Conservation (phyloP, 2,329 filamentous ascomycete genomes). For the Sporothrix schenckii region DNA sequence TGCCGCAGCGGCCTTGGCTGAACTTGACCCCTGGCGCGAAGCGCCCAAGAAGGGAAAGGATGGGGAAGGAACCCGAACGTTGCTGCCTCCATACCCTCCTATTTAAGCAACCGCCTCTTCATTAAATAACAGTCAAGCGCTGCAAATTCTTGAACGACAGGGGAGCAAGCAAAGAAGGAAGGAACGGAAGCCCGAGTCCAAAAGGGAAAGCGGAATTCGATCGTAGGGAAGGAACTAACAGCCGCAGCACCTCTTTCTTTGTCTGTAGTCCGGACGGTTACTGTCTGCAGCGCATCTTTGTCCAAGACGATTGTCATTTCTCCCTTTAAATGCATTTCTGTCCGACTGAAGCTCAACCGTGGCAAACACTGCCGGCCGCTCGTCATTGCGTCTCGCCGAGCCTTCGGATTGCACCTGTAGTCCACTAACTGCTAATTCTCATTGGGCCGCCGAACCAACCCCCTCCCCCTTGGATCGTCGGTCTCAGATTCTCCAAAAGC, state of each 20-base stretch:
- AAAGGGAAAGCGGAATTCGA: not conserved
- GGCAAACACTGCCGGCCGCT: not conserved
- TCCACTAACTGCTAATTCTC: not conserved
- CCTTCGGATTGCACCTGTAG: constrained; percentile 25
- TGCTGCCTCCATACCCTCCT: constrained; percentile 18
- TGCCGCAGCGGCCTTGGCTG: not conserved
- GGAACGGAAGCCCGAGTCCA: not conserved
- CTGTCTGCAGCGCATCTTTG: not conserved
- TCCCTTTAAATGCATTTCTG: not conserved
- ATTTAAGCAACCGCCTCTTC: constrained; percentile 30
- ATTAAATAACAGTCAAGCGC: constrained; percentile 4
- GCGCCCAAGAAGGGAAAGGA: constrained; percentile 28
- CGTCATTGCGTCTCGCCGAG: constrained; percentile 12
- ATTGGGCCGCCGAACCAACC: constrained; percentile 14
- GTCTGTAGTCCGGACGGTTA: not conserved
- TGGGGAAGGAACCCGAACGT: constrained; percentile 26
- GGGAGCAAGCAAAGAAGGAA: constrained; percentile 16
- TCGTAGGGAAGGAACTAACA: constrained; percentile 10
- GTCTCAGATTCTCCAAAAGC: constrained; percentile 30
- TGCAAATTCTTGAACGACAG: not conserved
- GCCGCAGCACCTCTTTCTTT: not conserved
- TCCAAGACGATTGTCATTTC: not conserved
- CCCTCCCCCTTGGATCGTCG: constrained; percentile 29
- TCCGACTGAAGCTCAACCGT: too few relatives aligned
- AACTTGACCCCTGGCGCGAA: constrained; percentile 32